Evolutionary conservation across 139 green algal genomes (phyloP).

Genomic region (Eudorina sp.): DNA sequence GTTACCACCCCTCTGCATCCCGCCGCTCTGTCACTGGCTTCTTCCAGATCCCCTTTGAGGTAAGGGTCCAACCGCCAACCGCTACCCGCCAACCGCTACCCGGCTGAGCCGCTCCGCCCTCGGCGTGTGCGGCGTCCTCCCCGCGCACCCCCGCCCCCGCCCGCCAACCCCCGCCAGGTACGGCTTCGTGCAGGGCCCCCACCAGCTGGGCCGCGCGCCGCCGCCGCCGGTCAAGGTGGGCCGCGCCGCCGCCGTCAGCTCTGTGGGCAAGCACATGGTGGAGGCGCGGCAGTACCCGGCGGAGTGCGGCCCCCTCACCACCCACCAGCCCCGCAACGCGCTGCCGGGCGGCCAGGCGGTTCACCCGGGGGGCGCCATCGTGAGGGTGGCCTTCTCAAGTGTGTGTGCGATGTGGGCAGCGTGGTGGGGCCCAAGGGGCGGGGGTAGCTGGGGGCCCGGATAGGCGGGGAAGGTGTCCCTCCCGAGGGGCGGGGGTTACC

Average conservation of each 20-base stretch:
- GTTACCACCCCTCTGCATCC: no score
- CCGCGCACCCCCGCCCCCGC: not conserved
- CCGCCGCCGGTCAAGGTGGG: slow-evolving; percentile 53
- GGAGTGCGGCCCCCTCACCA: slow-evolving; percentile 37
- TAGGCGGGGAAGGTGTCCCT: no score
- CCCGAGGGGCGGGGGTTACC: no score
- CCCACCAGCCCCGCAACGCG: slow-evolving; percentile 40
- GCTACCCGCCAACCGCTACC: no score
- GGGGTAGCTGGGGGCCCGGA: no score
- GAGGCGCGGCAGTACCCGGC: slow-evolving; percentile 49
- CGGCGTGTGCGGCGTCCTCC: no score
- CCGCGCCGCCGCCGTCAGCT: not conserved
- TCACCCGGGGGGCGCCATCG: slow-evolving; percentile 45
- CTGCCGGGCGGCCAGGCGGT: slow-evolving; percentile 36
- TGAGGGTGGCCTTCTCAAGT: slow-evolving; percentile 55
- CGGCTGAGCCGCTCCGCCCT: no score
- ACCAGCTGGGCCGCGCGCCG: slow-evolving; percentile 47
- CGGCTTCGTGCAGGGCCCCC: slow-evolving; percentile 59
- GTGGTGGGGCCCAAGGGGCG: no score
- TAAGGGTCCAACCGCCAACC: no score
- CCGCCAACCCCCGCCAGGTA: slow-evolving; percentile 27
- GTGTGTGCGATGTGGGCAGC: not conserved
- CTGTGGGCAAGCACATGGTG: slow-evolving; percentile 11
- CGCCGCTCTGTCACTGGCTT: no score
- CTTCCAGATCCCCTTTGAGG: no score